Evolutionary conservation across 495 filamentous ascomycete species (phyloP).

Genomic region (Neurospora sp.): DNA sequence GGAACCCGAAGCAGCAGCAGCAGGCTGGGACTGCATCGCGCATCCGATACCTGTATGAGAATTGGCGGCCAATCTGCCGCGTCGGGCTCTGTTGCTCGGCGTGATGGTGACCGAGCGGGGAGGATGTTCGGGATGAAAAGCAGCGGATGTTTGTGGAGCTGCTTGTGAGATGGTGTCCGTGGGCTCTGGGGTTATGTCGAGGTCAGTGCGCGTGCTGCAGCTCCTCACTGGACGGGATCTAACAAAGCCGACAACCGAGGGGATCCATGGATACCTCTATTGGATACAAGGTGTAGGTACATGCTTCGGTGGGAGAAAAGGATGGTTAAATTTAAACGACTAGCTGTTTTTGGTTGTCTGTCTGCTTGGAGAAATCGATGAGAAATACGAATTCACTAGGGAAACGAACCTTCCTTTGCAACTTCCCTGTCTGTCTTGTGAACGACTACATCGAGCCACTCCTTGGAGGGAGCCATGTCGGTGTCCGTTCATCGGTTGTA

Average conservation of each 20-base stretch:
- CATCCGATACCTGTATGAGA: neutral
- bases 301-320: neutral
- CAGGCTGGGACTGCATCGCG: constrained; percentile 19
- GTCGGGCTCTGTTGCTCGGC: neutral
- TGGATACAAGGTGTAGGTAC: neutral
- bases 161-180: neutral
- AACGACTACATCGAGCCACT: neutral
- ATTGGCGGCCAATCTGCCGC: neutral
- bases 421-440: neutral
- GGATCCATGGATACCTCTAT: neutral
- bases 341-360: neutral
- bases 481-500: neutral
- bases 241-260: neutral
- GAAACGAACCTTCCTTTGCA: neutral
- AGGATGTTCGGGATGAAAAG: neutral
- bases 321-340: neutral
- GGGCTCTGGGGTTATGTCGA: neutral
- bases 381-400: neutral
- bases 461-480: neutral
- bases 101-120: neutral
- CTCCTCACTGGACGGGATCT: neutral
- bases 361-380: neutral
- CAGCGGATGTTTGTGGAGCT: neutral
- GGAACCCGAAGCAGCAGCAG: neutral
- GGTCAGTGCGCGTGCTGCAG: neutral